These are phyloP conservation scores for Alternaria alternata DNA, from an alignment of 2,329 filamentous ascomycete genomes.

Conservation along the genomic window DNA sequence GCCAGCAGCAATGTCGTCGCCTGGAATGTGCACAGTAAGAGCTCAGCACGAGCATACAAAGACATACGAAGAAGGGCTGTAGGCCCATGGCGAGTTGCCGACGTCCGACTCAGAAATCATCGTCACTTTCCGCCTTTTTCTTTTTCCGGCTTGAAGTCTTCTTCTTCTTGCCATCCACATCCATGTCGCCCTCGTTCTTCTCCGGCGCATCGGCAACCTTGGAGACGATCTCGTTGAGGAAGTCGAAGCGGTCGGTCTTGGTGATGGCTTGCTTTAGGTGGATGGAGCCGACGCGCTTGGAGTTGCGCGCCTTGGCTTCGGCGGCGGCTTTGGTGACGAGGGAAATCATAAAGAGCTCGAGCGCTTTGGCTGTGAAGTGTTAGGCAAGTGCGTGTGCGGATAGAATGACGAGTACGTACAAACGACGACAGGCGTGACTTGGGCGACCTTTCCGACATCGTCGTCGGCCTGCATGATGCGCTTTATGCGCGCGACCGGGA, in stretches of 20 bases:
- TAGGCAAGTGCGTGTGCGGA: background rate
- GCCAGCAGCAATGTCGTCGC: background rate
- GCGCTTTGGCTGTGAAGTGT: conserved; percentile 74
- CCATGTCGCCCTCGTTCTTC: conserved; percentile 58
- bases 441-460: conserved; percentile 96
- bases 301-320: conserved; percentile 81
- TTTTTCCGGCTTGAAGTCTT: conserved; percentile 50
- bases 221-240: conserved; percentile 86
- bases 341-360: conserved; percentile 97
- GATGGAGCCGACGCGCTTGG: conserved; percentile 86
- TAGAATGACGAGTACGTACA: conserved; percentile 58
- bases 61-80: background rate
- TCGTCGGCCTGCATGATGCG: conserved; percentile 99
- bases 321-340: conserved; percentile 88
- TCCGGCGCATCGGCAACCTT: conserved; percentile 75
- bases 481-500: conserved; percentile 96
- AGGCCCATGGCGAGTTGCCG: background rate
- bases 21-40: background rate
- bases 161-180: conserved; percentile 55
- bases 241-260: conserved; percentile 92
- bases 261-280: conserved; percentile 93
- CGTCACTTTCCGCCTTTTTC: conserved; percentile 51
- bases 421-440: conserved; percentile 95
- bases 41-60: background rate
- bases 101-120: conserved; percentile 40